Base-by-base conservation (phyloP, 202 grass and related monocot species). In the Carex sylvatica region DNA sequence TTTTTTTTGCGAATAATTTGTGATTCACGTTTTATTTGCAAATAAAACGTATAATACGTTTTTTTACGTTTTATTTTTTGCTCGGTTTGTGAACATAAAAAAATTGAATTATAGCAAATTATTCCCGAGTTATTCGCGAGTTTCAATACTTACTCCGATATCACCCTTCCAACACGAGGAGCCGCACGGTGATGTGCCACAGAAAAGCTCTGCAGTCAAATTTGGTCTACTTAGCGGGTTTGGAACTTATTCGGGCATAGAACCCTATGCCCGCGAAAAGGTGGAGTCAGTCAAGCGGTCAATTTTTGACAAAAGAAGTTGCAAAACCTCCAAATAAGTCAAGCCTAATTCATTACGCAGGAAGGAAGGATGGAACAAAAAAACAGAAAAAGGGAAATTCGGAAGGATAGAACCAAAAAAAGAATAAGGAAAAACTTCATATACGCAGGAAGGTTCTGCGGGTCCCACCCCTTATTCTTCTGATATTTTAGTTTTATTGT, bases 381-480 rank as follows among this genome's bases (percentile, higher is more conserved):
- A 47, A 47, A 12, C 11, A 6, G 4, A 11, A 46, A 46, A 47
- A 46, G 42, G 42, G 9, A 46, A 46, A 46, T 46, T 46, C 6
- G 42, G 42, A 10, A 46, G 42, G 42, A 46, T 46, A 46, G 42
- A 46, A 46, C 9, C 42, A 9, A 47, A 47, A 11, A 47, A 47
- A 11, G 9, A 47, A 47, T 1, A 11, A 47, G 40, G 40, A 44
- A 44, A 40, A 56, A 10, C 35, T 42, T 23, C 16, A 30, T 28
- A 5, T 72, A 56, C 46, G 73, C 23, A 52, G 73, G 54, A 79
- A 79, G 52, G 13, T 79, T 79, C 75, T 19, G 28, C 12, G 18
- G 72, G 20, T 55, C 72, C 72, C 47, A 16, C 19, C 14, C 1
- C 22, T 26, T 55, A 26, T 26, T 47, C n/a, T 38, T 40, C 5